Conservation (phyloP, 139 green algal genomes). For the Eudorina sp. region DNA sequence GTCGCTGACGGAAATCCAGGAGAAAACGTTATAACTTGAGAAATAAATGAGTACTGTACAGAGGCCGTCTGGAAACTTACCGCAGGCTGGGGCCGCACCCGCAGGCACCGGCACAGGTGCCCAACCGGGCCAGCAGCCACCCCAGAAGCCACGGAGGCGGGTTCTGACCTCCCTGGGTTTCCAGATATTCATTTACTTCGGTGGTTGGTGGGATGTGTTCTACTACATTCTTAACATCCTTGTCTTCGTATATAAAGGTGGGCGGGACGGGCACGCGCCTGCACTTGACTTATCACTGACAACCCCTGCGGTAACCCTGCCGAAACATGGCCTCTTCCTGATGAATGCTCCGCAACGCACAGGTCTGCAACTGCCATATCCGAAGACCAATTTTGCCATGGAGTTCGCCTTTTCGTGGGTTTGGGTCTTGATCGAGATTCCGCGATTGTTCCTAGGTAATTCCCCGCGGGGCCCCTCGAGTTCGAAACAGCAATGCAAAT, state of each 20-base stretch:
- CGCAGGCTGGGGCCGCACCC: neutral
- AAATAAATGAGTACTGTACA: neutral
- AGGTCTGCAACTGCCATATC: slow-evolving; percentile 71
- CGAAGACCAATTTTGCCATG: slow-evolving; percentile 63
- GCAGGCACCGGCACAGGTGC: too few relatives aligned
- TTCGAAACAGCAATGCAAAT: too few relatives aligned
- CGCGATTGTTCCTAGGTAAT: slow-evolving; percentile 68
- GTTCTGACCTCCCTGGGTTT: slow-evolving; percentile 67
- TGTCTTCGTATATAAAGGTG: slow-evolving; percentile 73
- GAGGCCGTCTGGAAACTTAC: neutral
- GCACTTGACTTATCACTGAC: too few relatives aligned
- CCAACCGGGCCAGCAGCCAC: neutral
- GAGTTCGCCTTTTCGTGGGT: slow-evolving; percentile 71
- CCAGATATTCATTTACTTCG: slow-evolving; percentile 74
- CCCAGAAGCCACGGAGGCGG: slow-evolving; percentile 51
- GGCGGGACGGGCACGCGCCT: too few relatives aligned
- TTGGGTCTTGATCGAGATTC: slow-evolving; percentile 68
- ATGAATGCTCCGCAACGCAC: neutral
- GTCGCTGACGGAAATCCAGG: too few relatives aligned
- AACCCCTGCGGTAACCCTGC: too few relatives aligned
- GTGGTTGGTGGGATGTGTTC: slow-evolving; percentile 66
- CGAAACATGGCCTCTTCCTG: too few relatives aligned
- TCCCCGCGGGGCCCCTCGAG: too few relatives aligned
- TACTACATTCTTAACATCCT: slow-evolving; percentile 71
- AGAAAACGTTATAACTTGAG: too few relatives aligned